A percentile compares a stretch with the other conserved stretches of the same genome.
Evolutionary conservation across 495 filamentous ascomycete species (phyloP).

Genomic region (Daldinia grandis): DNA sequence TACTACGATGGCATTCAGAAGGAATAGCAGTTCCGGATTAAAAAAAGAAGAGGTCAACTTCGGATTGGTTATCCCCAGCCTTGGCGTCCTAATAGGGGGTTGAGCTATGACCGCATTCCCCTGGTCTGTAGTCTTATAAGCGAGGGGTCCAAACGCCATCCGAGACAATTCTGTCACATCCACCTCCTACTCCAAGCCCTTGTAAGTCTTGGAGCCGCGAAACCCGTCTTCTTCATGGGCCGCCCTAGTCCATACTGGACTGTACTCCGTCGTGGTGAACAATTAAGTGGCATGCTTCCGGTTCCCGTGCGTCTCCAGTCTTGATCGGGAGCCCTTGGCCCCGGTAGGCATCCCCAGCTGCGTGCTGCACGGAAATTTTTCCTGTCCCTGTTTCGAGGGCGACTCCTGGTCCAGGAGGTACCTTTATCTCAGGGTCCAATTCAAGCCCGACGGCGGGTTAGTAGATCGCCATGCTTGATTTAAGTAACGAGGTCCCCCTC

Average conservation of each 20-base stretch:
- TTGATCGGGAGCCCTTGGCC: constrained; percentile 26
- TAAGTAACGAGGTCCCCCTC: constrained; percentile 54
- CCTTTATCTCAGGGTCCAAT: constrained; percentile 33
- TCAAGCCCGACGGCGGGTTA: constrained; percentile 36
- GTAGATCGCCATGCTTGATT: constrained; percentile 62
- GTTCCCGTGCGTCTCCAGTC: constrained; percentile 25
- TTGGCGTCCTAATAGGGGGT: constrained; percentile 18
- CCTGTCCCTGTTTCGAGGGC: constrained; percentile 58
- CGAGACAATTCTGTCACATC: constrained; percentile 60
- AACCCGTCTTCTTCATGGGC: constrained; percentile 18
- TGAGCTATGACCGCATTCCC: constrained; percentile 40
- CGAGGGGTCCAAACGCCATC: constrained; percentile 53
- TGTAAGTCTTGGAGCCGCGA: constrained; percentile 33
- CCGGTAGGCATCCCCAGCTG: constrained; percentile 29
- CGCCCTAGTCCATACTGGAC: constrained; percentile 25
- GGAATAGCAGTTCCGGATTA: background rate
- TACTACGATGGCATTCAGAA: constrained; percentile 1
- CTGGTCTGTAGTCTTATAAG: constrained; percentile 38
- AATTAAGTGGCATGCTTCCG: constrained; percentile 41
- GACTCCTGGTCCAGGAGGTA: constrained; percentile 49
- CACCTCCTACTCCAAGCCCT: constrained; percentile 48
- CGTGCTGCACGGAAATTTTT: constrained; percentile 46
- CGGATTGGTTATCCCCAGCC: constrained; percentile 12
- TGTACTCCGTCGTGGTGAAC: constrained; percentile 13
- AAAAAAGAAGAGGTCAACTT: background rate